Percentiles rank a stretch among this genome's conserved stretches.
Evolutionary conservation across 495 filamentous ascomycete genomes (phyloP).

Genomic region (Aspergillus hancockii): DNA sequence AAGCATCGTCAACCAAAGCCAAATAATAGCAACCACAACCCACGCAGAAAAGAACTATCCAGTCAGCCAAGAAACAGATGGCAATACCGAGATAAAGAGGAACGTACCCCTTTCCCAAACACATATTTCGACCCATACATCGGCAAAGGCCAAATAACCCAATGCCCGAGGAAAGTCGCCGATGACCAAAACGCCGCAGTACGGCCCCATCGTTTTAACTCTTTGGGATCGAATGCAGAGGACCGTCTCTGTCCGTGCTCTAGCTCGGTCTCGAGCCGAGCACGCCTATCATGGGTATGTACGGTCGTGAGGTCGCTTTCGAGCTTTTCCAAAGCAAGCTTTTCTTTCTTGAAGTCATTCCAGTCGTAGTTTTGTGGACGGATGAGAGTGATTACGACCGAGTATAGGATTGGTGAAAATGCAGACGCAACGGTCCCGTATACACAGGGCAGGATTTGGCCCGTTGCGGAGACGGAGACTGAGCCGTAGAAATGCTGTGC

Average conservation of each 20-base stretch:
- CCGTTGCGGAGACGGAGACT: slow-evolving; percentile 48
- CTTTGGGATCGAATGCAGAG: slow-evolving; percentile 20
- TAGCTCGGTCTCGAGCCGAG: slow-evolving; percentile 14
- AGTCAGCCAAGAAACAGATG: neutral
- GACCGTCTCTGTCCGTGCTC: slow-evolving; percentile 3
- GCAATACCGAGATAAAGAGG: neutral
- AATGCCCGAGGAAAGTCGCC: slow-evolving; percentile 40
- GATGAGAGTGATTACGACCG: slow-evolving; percentile 35
- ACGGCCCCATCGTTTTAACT: slow-evolving; percentile 38
- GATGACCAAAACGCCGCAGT: slow-evolving; percentile 40
- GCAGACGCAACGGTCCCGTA: slow-evolving; percentile 45
- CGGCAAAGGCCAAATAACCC: slow-evolving; percentile 24
- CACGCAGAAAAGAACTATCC: slow-evolving; percentile 72
- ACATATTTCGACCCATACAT: slow-evolving; percentile 16
- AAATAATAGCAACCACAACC: slow-evolving; percentile 74
- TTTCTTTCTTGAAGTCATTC: slow-evolving; percentile 38
- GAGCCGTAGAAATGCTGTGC: slow-evolving; percentile 42
- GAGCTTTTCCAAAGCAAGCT: slow-evolving; percentile 33
- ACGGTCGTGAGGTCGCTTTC: slow-evolving; percentile 27
- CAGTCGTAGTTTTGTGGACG: slow-evolving; percentile 38
- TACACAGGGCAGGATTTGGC: slow-evolving; percentile 43
- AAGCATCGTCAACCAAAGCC: slow-evolving; percentile 58
- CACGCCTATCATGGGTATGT: slow-evolving; percentile 10
- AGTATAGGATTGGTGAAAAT: slow-evolving; percentile 38
- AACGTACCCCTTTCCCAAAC: slow-evolving; percentile 7